A percentile compares a stretch with the other conserved stretches of the same genome.
Evolutionary conservation across 306 rosid species (phyloP).

Genomic region (Medicago ruthenica): DNA sequence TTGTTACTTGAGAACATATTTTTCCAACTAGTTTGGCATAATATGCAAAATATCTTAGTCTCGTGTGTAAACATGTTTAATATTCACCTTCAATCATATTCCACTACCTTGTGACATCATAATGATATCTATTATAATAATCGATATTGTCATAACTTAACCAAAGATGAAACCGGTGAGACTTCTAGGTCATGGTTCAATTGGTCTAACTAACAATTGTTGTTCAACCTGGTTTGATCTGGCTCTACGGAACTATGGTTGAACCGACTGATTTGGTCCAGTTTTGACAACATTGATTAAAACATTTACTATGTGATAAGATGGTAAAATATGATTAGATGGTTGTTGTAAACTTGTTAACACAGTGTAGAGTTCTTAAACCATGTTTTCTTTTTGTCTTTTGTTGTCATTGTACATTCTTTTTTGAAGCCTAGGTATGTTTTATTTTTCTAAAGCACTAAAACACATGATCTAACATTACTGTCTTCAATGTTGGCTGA

Average conservation of each 20-base stretch:
- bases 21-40: neutral
- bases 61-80: neutral
- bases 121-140: neutral
- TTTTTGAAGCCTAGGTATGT: neutral
- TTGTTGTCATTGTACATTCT: neutral
- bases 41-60: neutral
- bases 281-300: neutral
- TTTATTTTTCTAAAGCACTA: neutral
- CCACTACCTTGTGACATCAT: neutral
- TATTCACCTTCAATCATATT: neutral
- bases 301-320: neutral
- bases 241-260: neutral
- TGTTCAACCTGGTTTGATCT: neutral
- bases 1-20: neutral
- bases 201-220: neutral
- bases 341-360: too few relatives aligned
- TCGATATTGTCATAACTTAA: too few relatives aligned
- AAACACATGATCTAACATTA: constrained; percentile 26
- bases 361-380: neutral
- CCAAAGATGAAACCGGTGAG: neutral
- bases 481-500: constrained; percentile 30
- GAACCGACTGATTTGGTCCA: neutral
- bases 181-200: neutral
- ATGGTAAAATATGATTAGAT: neutral
- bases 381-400: neutral